Evolutionary conservation across 768 basidiomycete species (phyloP).

Genomic region (Rubroboletus pulcherrimus): DNA sequence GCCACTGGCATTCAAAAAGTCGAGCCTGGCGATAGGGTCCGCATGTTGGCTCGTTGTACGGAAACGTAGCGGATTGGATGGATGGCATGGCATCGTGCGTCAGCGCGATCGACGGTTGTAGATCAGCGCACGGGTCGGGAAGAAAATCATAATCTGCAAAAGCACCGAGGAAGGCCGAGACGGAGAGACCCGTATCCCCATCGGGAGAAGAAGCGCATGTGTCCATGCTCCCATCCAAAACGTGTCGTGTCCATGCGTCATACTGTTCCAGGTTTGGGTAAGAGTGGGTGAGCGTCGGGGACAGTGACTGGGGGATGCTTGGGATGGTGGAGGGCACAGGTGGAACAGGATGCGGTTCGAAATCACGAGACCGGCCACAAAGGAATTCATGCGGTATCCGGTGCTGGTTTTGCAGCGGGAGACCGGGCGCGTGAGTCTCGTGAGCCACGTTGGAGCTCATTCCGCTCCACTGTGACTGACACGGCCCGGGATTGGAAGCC

Average conservation of each 20-base stretch:
- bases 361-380: neutral
- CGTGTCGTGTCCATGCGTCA: neutral
- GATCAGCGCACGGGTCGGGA: neutral
- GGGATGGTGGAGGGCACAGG: neutral
- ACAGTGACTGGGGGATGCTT: neutral
- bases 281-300: neutral
- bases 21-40: neutral
- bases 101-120: neutral
- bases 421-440: neutral
- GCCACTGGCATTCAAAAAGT: conserved; percentile 13
- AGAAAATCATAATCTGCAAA: neutral
- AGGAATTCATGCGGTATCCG: neutral
- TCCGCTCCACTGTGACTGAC: neutral
- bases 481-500: neutral
- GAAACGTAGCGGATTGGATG: neutral
- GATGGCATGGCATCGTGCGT: neutral
- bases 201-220: neutral
- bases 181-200: neutral
- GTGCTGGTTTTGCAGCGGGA: neutral
- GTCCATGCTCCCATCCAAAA: neutral
- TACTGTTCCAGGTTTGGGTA: neutral
- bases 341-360: neutral
- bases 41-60: neutral
- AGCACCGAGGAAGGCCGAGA: neutral
- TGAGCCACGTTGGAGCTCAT: neutral